A percentile compares a stretch with the other conserved stretches of the same genome.
phyloP scores from a whole-genome alignment of 345 rosid species.

The Carallia pectinifolia region DNA sequence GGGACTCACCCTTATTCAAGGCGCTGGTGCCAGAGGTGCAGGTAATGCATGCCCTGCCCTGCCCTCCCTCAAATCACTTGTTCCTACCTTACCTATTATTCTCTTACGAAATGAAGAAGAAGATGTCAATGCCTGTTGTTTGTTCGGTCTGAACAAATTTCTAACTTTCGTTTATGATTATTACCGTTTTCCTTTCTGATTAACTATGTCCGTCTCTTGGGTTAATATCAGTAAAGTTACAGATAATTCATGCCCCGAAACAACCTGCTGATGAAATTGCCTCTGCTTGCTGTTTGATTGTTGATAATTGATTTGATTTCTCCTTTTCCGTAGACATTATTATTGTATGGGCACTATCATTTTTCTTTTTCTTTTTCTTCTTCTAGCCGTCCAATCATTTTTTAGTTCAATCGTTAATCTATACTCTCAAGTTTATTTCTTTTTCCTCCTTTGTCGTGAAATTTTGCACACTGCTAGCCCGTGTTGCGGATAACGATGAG shows the following conservation, averaged over 20 bases:
- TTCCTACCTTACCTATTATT: background rate
- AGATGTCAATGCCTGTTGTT: background rate
- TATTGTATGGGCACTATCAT: background rate
- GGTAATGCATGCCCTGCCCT: slow-evolving; percentile 37
- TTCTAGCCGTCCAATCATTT: background rate
- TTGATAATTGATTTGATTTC: too few relatives aligned
- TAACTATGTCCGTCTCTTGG: slow-evolving; percentile 1
- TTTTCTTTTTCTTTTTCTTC: slow-evolving; percentile 5
- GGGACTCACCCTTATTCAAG: slow-evolving; percentile 82
- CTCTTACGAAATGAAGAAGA: background rate
- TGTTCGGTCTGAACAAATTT: background rate
- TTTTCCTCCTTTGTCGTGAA: background rate
- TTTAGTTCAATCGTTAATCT: background rate
- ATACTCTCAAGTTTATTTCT: background rate
- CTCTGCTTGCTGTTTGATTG: too few relatives aligned
- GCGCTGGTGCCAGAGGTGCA: slow-evolving; percentile 79
- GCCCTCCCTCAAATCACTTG: background rate
- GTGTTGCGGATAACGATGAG: background rate
- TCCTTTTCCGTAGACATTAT: background rate
- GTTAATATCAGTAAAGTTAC: background rate
- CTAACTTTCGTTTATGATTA: background rate
- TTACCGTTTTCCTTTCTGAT: background rate
- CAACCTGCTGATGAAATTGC: background rate
- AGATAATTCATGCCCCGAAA: slow-evolving; percentile 1
- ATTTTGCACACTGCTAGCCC: background rate